Conservation (phyloP, 495 filamentous ascomycete genomes). For the Aspergillus ellipticus region DNA sequence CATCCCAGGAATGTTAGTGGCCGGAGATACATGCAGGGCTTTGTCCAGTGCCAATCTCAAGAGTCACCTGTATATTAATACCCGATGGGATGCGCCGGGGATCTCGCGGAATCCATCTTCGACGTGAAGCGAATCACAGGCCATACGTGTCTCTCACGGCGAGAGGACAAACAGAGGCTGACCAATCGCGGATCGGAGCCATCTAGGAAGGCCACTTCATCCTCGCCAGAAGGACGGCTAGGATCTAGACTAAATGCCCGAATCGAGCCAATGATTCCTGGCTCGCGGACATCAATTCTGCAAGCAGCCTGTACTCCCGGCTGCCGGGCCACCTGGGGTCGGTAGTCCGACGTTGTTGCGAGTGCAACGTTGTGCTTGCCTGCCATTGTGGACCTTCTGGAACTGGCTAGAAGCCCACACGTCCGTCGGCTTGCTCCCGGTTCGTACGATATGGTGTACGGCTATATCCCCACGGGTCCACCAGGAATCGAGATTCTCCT, state of each 20-base stretch:
- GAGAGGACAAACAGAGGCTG: background rate
- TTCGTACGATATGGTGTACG: background rate
- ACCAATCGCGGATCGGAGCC: background rate
- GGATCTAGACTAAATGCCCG: background rate
- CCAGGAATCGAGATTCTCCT: background rate
- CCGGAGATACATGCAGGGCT: background rate
- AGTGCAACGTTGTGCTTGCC: background rate
- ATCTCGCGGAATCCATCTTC: background rate
- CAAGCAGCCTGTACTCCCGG: background rate
- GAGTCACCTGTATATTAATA: background rate
- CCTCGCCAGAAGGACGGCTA: background rate
- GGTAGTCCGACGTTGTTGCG: background rate
- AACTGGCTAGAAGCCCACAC: background rate
- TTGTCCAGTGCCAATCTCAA: background rate
- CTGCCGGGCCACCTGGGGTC: background rate
- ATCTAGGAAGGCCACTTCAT: background rate
- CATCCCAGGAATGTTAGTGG: background rate
- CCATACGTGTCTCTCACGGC: background rate
- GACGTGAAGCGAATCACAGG: background rate
- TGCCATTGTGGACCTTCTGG: background rate
- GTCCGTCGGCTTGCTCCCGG: background rate
- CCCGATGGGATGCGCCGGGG: background rate
- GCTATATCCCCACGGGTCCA: background rate
- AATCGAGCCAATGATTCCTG: background rate
- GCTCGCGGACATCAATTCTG: background rate